Evolutionary conservation across 768 basidiomycete genomes (phyloP).

Genomic region (Harrya chromipes): DNA sequence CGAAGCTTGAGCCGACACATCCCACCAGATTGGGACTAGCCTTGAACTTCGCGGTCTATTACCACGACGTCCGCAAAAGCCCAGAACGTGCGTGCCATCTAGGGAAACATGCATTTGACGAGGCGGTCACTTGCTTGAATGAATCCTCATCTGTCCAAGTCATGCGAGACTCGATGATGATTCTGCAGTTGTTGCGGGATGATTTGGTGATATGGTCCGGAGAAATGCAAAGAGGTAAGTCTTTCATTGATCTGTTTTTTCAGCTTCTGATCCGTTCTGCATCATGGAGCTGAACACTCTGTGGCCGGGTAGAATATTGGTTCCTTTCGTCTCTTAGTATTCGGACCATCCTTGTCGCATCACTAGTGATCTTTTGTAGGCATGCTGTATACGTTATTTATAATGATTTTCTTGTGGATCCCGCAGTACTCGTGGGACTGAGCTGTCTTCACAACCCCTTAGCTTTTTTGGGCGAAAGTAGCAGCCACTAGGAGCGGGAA

Average conservation of each 20-base stretch:
- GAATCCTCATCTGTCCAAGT: conserved; percentile 40
- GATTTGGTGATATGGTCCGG: conserved; percentile 84
- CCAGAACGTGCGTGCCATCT: conserved; percentile 86
- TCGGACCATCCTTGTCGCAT: conserved; percentile 1
- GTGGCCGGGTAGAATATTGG: conserved; percentile 11
- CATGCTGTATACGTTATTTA: conserved; percentile 14
- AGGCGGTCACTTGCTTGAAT: conserved; percentile 70
- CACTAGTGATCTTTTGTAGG: not conserved
- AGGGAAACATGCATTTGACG: conserved; percentile 91
- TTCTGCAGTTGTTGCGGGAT: conserved; percentile 77
- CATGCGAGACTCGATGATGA: conserved; percentile 75
- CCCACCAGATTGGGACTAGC: conserved; percentile 87
- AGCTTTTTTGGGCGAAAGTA: conserved; percentile 74
- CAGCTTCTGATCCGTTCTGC: conserved; percentile 10
- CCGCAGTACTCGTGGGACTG: not conserved
- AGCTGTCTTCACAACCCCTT: not conserved
- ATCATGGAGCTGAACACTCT: conserved; percentile 24
- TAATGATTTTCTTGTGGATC: not conserved
- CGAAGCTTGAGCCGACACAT: conserved; percentile 72
- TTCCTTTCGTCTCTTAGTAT: not conserved
- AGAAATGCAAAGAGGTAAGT: conserved; percentile 54
- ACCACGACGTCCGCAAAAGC: conserved; percentile 81
- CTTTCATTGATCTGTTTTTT: conserved; percentile 1
- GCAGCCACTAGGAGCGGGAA: conserved; percentile 95
- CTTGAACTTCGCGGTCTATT: conserved; percentile 93